Evolutionary conservation across 225 moss, liverwort and hornwort species (phyloP), one percentile per base, ranked within the genome.

Genomic region (Lunularia cruciata): DNA sequence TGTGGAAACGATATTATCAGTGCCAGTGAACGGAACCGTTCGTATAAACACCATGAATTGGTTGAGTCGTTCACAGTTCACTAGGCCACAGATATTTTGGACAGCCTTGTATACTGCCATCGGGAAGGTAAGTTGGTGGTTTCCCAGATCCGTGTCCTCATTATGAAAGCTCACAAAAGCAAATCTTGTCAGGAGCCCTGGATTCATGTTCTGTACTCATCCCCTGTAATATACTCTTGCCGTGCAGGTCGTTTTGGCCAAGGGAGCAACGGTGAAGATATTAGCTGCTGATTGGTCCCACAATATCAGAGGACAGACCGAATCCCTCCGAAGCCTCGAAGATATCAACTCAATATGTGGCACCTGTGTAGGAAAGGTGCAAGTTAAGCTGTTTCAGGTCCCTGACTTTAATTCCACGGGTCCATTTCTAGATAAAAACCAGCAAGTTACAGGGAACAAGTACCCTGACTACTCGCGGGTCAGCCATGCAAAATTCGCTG

Each of bases 41-140:
- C 72, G 87, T 61, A 87, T 87, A 54, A 87, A 84, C 47, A 90
- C 87, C 31, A 90, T 90, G 90, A 83, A 90, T 78, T 90, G 90
- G 90, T 82, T 87, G 8, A 87, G 84, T 28, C 90, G 87, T 72
- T 87, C 90, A 27, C 65, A 87, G 59, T 87, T 30, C 60, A 13
- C n/a, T 31, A 30, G 69, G 28, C 71, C 52, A 5, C 74, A 76
- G 46, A 73, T 88, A 22, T 88, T 80, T 67, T 90, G 86, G 87
- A 74, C 88, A 51, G 84, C 47, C 18, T 76, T 86, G 56, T 84
- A 82, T 10, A 72, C 80, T 32, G 84, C 90, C 16, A 83, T 88
- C 53, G 77, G 82, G 14, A 88, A 88, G 81, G 90, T 86, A 27
- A 18, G 10, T 49, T 11, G 2, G 19, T n/a, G 2, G 2, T 4